A percentile compares a stretch with the other conserved stretches of the same genome.
Evolutionary conservation across 1,284 basidiomycete species (phyloP).

Genomic region (Ustilago tritici): DNA sequence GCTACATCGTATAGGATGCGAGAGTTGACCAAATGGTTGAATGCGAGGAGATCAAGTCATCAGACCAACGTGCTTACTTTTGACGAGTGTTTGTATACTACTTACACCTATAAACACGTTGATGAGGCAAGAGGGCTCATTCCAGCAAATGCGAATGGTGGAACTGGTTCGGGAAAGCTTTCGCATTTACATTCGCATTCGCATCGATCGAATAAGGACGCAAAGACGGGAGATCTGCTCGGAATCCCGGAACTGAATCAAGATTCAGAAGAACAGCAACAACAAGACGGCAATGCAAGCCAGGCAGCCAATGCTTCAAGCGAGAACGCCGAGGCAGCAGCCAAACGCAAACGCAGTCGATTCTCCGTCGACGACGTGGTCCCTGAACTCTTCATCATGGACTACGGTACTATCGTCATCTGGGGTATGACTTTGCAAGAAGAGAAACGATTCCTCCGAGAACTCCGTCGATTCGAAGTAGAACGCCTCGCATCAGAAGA

Average conservation of each 20-base stretch:
- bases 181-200: background rate
- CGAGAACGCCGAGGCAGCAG: slow-evolving; percentile 9
- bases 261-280: slow-evolving; percentile 10
- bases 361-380: slow-evolving; percentile 55
- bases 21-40: slow-evolving; percentile 87
- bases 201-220: slow-evolving; percentile 3
- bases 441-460: slow-evolving; percentile 89
- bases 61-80: slow-evolving; percentile 74
- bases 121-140: slow-evolving; percentile 60
- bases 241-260: slow-evolving; percentile 63
- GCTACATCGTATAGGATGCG: slow-evolving; percentile 90
- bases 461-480: slow-evolving; percentile 84
- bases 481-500: slow-evolving; percentile 76
- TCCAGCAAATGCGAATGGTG: slow-evolving; percentile 15
- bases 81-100: slow-evolving; percentile 69
- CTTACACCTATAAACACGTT: slow-evolving; percentile 67
- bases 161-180: slow-evolving; percentile 10
- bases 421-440: slow-evolving; percentile 97
- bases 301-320: background rate
- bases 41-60: slow-evolving; percentile 82
- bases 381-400: slow-evolving; percentile 79
- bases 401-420: slow-evolving; percentile 92
- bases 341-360: slow-evolving; percentile 41
- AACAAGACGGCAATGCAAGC: slow-evolving; percentile 22
- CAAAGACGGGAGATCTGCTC: slow-evolving; percentile 63